A percentile compares a stretch with the other conserved stretches of the same genome.
phyloP scores from a whole-genome alignment of 2,329 filamentous ascomycete species.

The Neonectria coccinea region DNA sequence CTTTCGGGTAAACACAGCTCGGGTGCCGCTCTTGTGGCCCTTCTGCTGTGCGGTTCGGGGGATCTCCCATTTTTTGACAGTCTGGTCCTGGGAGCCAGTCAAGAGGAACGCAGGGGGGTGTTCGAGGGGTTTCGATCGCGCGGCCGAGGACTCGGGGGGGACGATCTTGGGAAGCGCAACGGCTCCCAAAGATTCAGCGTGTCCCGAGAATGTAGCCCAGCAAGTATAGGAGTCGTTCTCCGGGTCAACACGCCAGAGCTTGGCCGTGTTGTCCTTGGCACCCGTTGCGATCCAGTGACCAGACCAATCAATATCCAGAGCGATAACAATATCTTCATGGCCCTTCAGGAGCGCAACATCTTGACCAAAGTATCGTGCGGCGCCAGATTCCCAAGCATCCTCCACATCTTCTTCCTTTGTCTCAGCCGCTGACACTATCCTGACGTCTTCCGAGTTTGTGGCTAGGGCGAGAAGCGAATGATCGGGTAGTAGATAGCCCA shows the following conservation, averaged over 20 bases:
- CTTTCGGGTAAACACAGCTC: conserved; percentile 87
- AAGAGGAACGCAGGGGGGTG: conserved; percentile 87
- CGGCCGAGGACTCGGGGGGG: conserved; percentile 76
- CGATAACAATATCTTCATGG: conserved; percentile 95
- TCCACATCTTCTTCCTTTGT: conserved; percentile 40
- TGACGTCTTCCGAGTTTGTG: conserved; percentile 94
- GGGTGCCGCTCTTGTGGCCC: conserved; percentile 64
- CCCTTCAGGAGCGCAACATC: conserved; percentile 89
- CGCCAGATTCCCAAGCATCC: conserved; percentile 39
- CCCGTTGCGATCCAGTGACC: conserved; percentile 97
- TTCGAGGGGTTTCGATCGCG: conserved; percentile 78
- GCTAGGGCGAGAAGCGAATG: conserved; percentile 87
- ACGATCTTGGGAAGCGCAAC: conserved; percentile 81
- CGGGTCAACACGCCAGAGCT: conserved; percentile 88
- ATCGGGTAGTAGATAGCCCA: conserved; percentile 86
- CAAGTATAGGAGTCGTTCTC: conserved; percentile 80
- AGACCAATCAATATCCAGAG: conserved; percentile 94
- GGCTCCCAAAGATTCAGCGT: conserved; percentile 93
- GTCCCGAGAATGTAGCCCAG: conserved; percentile 85
- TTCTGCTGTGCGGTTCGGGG: conserved; percentile 63
- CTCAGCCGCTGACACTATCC: conserved; percentile 79
- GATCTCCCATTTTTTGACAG: conserved; percentile 93
- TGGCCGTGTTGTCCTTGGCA: conserved; percentile 95
- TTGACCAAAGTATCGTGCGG: conserved; percentile 81
- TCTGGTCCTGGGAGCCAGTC: conserved; percentile 95